Evolutionary conservation across 2,329 filamentous ascomycete genomes (phyloP), one percentile per base, ranked within the genome.

Genomic region (Phoma sp.): DNA sequence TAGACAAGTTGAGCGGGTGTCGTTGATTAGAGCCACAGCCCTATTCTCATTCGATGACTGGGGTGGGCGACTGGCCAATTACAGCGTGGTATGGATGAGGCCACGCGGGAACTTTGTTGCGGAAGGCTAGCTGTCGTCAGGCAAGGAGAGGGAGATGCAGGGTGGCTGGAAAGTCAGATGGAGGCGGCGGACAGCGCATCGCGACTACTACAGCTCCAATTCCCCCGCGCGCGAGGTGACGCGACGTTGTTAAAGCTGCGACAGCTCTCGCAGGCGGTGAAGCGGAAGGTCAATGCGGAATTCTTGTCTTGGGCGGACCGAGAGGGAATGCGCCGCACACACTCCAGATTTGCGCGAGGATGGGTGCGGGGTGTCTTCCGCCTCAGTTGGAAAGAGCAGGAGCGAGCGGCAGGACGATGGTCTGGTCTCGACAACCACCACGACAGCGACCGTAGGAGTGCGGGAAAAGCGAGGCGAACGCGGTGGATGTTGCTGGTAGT

Each of bases 221-320:
- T 54, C 41, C 60, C 53, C 59, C 64, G 57, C 61, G 66, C 64
- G 67, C 63, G 65, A 63, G 64, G 62, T 61, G 47, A 57, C 61
- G 67, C 62, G 65, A 72, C 62, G 69, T 65, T 63, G 63, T 67
- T 46, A 55, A 55, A 50, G 52, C 47, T 50, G 47, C 42, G 46
- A 55, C 52, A 71, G 62, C 69, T 65, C 52, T 62, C 62, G 64
- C 67, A 73, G 72, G 73, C 72, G 72, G 73, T 75, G 73, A 70
- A 63, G 58, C 59, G 30, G 61, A 62, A 9, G 70, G 72, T 73
- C 70, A 72, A 66, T 73, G 72, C 72, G 66, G 67, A 18, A 18
- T 1, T 18, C 18, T 60, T 67, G 61, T 69, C 66, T 63, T 64
- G 57, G 55, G 45, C 61, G 54, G 61, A 48, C 60, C 68, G 66